These are phyloP conservation scores for Pythium biforme DNA, from an alignment of 352 stramenopile species.

Conservation along the genomic window DNA sequence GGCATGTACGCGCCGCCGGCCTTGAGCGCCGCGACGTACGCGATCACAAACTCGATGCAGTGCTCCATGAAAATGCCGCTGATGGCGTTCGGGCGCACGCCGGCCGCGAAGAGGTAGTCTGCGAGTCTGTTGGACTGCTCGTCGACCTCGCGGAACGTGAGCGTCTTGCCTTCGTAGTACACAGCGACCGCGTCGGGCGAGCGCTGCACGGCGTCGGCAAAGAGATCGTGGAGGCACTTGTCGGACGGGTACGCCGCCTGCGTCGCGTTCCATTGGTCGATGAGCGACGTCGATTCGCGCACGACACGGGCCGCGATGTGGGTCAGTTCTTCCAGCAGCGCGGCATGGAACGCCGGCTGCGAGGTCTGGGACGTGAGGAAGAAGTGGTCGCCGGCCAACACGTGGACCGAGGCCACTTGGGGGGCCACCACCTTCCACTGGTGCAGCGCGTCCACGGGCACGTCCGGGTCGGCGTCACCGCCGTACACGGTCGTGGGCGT, in stretches of 20 bases:
- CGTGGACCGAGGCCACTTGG: slow-evolving; percentile 37
- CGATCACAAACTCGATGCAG: slow-evolving; percentile 90
- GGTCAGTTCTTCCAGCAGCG: slow-evolving; percentile 40
- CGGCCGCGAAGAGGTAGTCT: slow-evolving; percentile 59
- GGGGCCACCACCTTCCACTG: slow-evolving; percentile 37
- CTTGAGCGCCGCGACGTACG: slow-evolving; percentile 90
- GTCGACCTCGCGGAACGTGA: slow-evolving; percentile 74
- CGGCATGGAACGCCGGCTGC: slow-evolving; percentile 27
- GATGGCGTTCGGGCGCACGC: slow-evolving; percentile 68
- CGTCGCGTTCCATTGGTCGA: slow-evolving; percentile 52
- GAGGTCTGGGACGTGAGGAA: slow-evolving; percentile 37
- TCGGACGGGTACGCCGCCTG: slow-evolving; percentile 56
- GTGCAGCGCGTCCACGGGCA: slow-evolving; percentile 34
- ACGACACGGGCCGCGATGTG: slow-evolving; percentile 33
- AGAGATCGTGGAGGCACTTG: slow-evolving; percentile 83
- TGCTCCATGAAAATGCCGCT: slow-evolving; percentile 91
- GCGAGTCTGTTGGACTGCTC: slow-evolving; percentile 63
- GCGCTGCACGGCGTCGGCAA: slow-evolving; percentile 59
- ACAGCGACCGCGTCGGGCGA: slow-evolving; percentile 68
- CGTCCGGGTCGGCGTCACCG: slow-evolving; percentile 40
- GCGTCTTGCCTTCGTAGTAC: slow-evolving; percentile 60
- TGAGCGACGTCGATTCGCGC: slow-evolving; percentile 45
- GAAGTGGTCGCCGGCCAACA: slow-evolving; percentile 64
- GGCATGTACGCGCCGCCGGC: slow-evolving; percentile 91
- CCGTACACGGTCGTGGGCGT: slow-evolving; percentile 53